Base-by-base conservation (phyloP, 345 rosid genomes). In the Euphorbia lathyris region DNA sequence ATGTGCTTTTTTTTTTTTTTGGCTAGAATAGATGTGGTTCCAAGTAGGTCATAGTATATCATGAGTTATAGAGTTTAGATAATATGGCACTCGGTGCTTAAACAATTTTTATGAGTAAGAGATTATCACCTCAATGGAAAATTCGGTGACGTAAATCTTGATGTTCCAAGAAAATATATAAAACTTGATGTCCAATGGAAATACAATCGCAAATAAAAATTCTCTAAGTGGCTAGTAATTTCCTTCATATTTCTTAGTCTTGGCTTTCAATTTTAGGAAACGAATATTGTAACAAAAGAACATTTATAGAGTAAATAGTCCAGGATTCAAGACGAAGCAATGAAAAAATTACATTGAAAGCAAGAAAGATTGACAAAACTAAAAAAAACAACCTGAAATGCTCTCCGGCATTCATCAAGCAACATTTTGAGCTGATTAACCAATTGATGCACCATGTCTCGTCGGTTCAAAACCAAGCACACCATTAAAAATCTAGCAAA, bases 401-500 rank as follows among this genome's bases (percentile, higher is more conserved):
- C 82, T 80, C 89, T 86, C 83, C 83, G 87, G 93, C 96, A 94
- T 76, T 94, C 97, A 77, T 94, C 98, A 58, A 91, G 83, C 83
- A 88, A 81, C 79, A 83, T 65, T 77, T 85, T 91, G 69, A 94
- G 82, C 76, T 88, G 96, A 79, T 84, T 85, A 68, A 91, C 92
- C 78, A 91, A 79, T 63, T 88, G 96, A 82, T 87, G 91, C 42
- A 91, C 89, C 88, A 88, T 83, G 72, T 89, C 97, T 47, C 91
- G 82, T 19, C 89, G 89, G 80, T 87, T 91, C 47, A 83, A 76
- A 68, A 94, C 93, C 83, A 94, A 84, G 83, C 95, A 89, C 11
- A 94, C 96, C 95, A 86, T 89, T 73, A 94, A 75, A 84, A 91
- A 94, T 83, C 98, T 84, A 0, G 97, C 95, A 43, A 91, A 87